Evolutionary conservation across 2,329 filamentous ascomycete genomes (phyloP).

Genomic region (Phaeosphaeriaceae sp.): DNA sequence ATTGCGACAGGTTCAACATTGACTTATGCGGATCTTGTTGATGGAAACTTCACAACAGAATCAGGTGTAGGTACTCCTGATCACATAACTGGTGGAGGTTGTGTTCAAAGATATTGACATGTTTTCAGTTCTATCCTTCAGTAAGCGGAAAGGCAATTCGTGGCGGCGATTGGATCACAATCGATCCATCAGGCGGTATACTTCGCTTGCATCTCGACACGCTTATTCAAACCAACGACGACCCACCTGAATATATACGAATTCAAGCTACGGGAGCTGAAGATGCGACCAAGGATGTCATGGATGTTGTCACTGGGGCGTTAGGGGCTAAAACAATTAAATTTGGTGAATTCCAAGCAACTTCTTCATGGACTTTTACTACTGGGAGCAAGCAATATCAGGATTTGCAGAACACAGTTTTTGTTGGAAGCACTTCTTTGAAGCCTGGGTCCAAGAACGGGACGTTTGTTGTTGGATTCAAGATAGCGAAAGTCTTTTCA

Average conservation of each 20-base stretch:
- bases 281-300: not conserved
- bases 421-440: slow-evolving; percentile 5
- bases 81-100: too few relatives aligned
- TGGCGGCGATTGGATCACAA: slow-evolving; percentile 5
- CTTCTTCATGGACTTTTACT: slow-evolving; percentile 1
- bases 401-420: slow-evolving; percentile 8
- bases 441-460: slow-evolving; percentile 1
- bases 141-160: slow-evolving; percentile 1
- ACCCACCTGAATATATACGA: slow-evolving; percentile 2
- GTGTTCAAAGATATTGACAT: too few relatives aligned
- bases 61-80: not conserved
- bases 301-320: not conserved
- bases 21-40: slow-evolving; percentile 2
- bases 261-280: slow-evolving; percentile 3
- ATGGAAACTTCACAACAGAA: slow-evolving; percentile 2
- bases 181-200: slow-evolving; percentile 1
- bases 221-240: not conserved
- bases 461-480: slow-evolving; percentile 6
- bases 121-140: not conserved
- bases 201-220: slow-evolving; percentile 5
- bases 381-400: slow-evolving; percentile 6
- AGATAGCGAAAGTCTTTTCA: slow-evolving; percentile 2
- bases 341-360: slow-evolving; percentile 2
- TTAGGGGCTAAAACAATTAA: not conserved
- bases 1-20: not conserved